Evolutionary conservation across 2,329 filamentous ascomycete species (phyloP).

Genomic region (Cytospora paraplurivora): DNA sequence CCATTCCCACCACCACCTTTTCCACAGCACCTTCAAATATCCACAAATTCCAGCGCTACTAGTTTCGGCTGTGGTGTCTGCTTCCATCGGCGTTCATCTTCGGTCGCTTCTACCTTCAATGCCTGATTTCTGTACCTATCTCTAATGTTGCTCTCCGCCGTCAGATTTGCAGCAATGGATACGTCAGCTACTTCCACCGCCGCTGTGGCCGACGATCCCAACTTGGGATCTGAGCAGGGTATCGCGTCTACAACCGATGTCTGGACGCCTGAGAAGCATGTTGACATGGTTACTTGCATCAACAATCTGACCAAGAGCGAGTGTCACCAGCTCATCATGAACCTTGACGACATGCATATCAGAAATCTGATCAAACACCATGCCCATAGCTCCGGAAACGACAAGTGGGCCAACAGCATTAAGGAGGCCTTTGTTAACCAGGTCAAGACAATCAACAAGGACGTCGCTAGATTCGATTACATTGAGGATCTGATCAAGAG

Average conservation of each 20-base stretch:
- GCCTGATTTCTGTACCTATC: too few species aligned
- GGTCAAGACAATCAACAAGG: neutral
- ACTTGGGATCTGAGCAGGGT: neutral
- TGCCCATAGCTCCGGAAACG: neutral
- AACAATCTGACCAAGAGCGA: neutral
- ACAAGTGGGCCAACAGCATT: neutral
- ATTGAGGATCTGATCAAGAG: neutral
- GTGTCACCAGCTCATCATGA: neutral
- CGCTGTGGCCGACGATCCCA: too few species aligned
- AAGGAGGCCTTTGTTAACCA: neutral
- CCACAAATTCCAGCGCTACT: too few species aligned
- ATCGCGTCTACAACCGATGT: neutral
- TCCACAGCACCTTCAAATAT: too few species aligned
- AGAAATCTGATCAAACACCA: slow-evolving; percentile 16
- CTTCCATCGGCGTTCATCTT: too few species aligned
- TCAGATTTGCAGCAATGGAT: too few species aligned
- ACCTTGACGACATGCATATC: neutral
- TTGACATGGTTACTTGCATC: neutral
- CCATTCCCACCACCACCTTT: too few species aligned
- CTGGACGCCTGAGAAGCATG: neutral
- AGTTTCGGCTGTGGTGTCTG: too few species aligned
- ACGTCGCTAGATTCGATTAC: neutral
- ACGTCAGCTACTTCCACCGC: too few species aligned
- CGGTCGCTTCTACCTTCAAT: too few species aligned
- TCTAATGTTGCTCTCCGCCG: too few species aligned